Evolutionary conservation across 371 early-diverging fungal genomes (phyloP).

Genomic region (Lichtheimia ramosa): DNA sequence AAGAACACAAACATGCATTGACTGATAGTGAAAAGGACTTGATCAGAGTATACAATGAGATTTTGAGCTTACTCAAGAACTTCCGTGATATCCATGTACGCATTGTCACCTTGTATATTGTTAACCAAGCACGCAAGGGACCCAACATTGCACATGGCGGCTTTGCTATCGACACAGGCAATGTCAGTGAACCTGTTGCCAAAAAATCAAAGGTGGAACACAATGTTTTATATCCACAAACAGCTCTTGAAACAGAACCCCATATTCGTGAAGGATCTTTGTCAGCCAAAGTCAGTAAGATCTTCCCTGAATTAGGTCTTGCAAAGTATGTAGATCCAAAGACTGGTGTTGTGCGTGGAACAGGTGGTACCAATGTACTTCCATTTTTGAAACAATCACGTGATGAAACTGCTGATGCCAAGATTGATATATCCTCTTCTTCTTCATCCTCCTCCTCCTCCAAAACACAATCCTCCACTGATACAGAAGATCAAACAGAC

Average conservation of each 20-base stretch:
- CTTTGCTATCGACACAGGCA: conserved; percentile 39
- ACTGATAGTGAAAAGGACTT: conserved; percentile 28
- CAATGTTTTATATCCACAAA: conserved; percentile 56
- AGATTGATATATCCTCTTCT: conserved; percentile 11
- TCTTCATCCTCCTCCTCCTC: not conserved
- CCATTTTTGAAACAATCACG: conserved; percentile 79
- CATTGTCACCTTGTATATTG: conserved; percentile 89
- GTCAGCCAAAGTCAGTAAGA: conserved; percentile 33
- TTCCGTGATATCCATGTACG: conserved; percentile 93
- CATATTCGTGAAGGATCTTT: conserved; percentile 26
- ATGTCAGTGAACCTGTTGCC: conserved; percentile 3
- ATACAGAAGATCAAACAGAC: not conserved
- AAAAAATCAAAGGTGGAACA: conserved; percentile 11
- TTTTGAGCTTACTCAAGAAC: conserved; percentile 74
- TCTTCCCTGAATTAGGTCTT: conserved; percentile 52
- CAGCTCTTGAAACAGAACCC: conserved; percentile 47
- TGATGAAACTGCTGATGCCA: conserved; percentile 57
- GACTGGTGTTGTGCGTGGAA: conserved; percentile 75
- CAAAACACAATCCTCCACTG: not conserved
- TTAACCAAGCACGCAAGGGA: conserved; percentile 83
- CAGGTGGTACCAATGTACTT: conserved; percentile 95
- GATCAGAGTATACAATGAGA: conserved; percentile 71
- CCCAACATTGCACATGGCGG: conserved; percentile 67
- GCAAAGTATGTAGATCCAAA: conserved; percentile 59
- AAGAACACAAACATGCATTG: conserved; percentile 20